Base-by-base conservation (phyloP, 306 rosid species). In the Ormosia semicastrata region DNA sequence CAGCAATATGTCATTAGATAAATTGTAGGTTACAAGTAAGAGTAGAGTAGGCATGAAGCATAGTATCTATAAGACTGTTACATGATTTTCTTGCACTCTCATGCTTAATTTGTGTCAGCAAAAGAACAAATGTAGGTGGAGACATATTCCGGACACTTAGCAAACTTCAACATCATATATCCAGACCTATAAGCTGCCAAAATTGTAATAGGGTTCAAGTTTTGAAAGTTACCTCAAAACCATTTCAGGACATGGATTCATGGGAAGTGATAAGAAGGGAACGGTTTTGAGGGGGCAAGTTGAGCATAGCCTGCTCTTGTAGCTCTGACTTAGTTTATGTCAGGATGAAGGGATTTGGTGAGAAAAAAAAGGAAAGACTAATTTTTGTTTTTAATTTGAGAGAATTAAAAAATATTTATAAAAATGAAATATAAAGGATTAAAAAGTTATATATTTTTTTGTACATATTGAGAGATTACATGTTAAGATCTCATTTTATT, bases 1-100 rank as follows among this genome's bases (percentile, higher is more conserved):
- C 7, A 85, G 84, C 93, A 79, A 50, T 88, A 85, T 85, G 89
- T 89, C 97, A 90, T 75, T 43, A 6, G 40, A 39, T 46, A 43
- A 64, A 68, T 67, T 67, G 47, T 49, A 67, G 71, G 52, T 64
- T 10, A 24, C 33, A 56, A 36, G 71, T 37, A 52, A 80, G 76
- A 24, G 70, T 74, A 40, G 67, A 84, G 24, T 77, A 80, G 62
- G 60, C 63, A 54, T 64, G 40, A 86, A 69, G 64, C 54, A 58
- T 52, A 69, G 71, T 63, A 74, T 73, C 63, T 68, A 40, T 14
- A 29, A 41, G 14, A 65, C 17, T 30, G 63, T 41, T 39, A 66
- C 70, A 66, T 75, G 17, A 15, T 65, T 62, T 56, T 84, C 14
- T 49, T 66, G 64, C 66, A 71, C 44, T 65, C 18, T 36, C 13